Percentiles rank a stretch among this genome's conserved stretches.
These are phyloP conservation scores for Phytophthora sansomeana DNA, from an alignment of 352 stramenopile genomes.

Conservation along the genomic window DNA sequence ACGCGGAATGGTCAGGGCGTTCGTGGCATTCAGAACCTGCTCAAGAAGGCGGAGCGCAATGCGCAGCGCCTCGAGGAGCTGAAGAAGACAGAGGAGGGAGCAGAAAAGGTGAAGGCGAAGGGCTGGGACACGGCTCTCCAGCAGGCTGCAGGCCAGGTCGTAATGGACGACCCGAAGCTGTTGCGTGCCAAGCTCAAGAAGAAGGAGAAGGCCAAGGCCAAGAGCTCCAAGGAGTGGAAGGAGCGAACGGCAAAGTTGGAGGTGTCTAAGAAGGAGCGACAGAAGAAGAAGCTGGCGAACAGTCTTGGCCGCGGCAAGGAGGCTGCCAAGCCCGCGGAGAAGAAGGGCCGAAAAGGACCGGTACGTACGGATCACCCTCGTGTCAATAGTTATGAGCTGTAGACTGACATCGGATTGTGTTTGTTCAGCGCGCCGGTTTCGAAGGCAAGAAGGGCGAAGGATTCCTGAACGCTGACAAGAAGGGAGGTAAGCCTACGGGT, in stretches of 20 bases:
- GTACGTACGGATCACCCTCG: conserved; percentile 32
- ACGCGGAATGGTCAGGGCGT: conserved; percentile 79
- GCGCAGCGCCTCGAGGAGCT: conserved; percentile 78
- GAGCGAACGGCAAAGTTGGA: conserved; percentile 64
- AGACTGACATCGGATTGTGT: conserved; percentile 17
- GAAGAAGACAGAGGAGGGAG: conserved; percentile 82
- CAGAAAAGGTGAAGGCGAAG: conserved; percentile 68
- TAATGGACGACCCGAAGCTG: conserved; percentile 83
- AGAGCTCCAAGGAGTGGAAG: conserved; percentile 85
- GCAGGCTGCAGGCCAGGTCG: conserved; percentile 68
- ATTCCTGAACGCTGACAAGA: conserved; percentile 77
- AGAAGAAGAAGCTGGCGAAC: conserved; percentile 69
- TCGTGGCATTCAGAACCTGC: conserved; percentile 76
- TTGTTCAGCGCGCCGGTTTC: conserved; percentile 68
- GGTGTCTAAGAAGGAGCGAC: conserved; percentile 70
- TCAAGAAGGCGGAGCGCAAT: conserved; percentile 86
- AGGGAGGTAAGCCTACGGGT: conserved; percentile 39
- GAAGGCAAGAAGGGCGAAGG: conserved; percentile 83
- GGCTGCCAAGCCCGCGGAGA: conserved; percentile 43
- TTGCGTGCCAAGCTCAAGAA: conserved; percentile 85
- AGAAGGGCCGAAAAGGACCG: conserved; percentile 48
- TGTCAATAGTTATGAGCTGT: background rate
- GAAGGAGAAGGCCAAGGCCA: conserved; percentile 84
- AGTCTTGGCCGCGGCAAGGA: conserved; percentile 29
- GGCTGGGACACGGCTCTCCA: conserved; percentile 80